Conservation (phyloP, 2,329 filamentous ascomycete genomes). For the Colletotrichum abscissum region DNA sequence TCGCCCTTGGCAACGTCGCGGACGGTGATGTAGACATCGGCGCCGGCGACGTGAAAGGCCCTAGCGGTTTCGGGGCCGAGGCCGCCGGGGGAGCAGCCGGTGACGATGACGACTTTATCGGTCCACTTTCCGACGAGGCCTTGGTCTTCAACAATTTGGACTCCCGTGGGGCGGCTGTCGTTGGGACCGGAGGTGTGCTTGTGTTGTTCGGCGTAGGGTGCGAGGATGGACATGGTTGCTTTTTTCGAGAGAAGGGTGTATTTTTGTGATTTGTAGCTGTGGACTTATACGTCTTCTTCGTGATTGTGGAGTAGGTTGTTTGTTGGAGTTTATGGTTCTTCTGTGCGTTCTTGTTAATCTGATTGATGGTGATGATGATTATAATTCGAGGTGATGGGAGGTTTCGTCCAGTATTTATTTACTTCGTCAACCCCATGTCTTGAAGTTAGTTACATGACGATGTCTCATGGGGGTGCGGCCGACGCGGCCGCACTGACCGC, state of each 20-base stretch:
- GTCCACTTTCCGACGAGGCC: constrained; percentile 31
- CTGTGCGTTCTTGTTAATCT: not conserved
- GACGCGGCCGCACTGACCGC: constrained; percentile 1
- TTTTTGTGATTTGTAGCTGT: not conserved
- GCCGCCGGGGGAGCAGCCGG: constrained; percentile 52
- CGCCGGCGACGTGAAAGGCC: constrained; percentile 31
- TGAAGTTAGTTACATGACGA: too few species aligned
- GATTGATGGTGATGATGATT: not conserved
- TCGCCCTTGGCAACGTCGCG: constrained; percentile 27
- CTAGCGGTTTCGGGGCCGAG: constrained; percentile 55
- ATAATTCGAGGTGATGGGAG: not conserved
- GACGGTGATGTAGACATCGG: constrained; percentile 31
- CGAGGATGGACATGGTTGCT: not conserved
- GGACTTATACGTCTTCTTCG: not conserved
- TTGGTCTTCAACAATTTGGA: constrained; percentile 36
- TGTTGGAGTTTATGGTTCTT: not conserved
- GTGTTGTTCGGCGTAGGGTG: constrained; percentile 28
- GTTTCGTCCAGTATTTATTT: not conserved
- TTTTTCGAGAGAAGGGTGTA: not conserved
- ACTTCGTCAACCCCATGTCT: not conserved
- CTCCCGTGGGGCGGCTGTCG: constrained; percentile 36
- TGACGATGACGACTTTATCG: constrained; percentile 39
- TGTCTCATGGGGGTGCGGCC: not conserved
- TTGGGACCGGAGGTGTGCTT: constrained; percentile 32
- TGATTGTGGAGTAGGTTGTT: not conserved